Conservation (phyloP, 129 eudicot species). For the Solidago caesia region DNA sequence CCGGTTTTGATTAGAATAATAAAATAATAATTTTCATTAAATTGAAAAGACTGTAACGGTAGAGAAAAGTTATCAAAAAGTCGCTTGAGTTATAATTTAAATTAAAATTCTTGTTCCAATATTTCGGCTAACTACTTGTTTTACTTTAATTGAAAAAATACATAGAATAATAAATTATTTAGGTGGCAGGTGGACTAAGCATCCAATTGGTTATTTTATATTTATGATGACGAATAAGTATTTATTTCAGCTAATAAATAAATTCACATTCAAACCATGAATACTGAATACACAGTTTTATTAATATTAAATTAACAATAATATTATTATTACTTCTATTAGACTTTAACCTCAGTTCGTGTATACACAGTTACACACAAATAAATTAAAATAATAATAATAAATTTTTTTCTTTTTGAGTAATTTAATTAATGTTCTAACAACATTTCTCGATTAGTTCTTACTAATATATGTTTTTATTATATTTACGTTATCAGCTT, state of each 20-base stretch:
- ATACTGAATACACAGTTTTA: not conserved
- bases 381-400: too few relatives aligned
- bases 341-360: too few relatives aligned
- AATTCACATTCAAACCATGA: slow-evolving; percentile 26
- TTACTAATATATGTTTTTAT: too few relatives aligned
- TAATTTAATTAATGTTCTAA: too few relatives aligned
- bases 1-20: too few relatives aligned
- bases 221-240: not conserved
- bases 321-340: too few relatives aligned
- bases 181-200: slow-evolving; percentile 33
- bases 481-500: too few relatives aligned
- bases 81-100: not conserved
- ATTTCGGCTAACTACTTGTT: slow-evolving; percentile 31
- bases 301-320: not conserved
- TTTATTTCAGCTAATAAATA: slow-evolving; percentile 25
- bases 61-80: not conserved
- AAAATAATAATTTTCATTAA: too few relatives aligned
- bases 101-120: slow-evolving; percentile 30
- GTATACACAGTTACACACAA: too few relatives aligned
- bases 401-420: too few relatives aligned
- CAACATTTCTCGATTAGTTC: too few relatives aligned
- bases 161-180: slow-evolving; percentile 25
- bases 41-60: too few relatives aligned
- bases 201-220: not conserved
- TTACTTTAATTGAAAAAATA: slow-evolving; percentile 7